Evolutionary conservation across 106 monocot genomes (phyloP).

Genomic region (Gastrodia elata): DNA sequence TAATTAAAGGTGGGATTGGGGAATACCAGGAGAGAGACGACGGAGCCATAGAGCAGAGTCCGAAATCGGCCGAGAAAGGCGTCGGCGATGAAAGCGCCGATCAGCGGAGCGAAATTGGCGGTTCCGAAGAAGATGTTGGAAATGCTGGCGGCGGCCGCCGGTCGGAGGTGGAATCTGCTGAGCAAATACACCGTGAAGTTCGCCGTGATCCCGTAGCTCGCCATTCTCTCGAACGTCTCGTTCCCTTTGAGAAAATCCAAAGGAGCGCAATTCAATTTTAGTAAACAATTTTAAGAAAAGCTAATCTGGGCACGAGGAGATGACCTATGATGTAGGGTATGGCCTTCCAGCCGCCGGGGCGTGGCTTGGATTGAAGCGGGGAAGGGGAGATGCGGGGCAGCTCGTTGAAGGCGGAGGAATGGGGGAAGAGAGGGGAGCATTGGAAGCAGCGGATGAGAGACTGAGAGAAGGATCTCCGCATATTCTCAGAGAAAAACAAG

Average conservation of each 20-base stretch:
- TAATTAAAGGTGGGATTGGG: not conserved
- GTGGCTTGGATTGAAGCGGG: not conserved
- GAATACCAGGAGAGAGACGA: conserved; percentile 33
- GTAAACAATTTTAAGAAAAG: not conserved
- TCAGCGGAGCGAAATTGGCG: conserved; percentile 32
- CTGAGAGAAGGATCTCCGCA: not conserved
- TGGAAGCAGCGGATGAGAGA: not conserved
- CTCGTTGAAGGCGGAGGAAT: not conserved
- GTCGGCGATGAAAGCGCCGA: conserved; percentile 49
- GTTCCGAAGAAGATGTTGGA: conserved; percentile 33
- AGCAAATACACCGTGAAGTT: conserved; percentile 38
- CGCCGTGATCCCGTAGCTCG: conserved; percentile 28
- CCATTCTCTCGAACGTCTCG: conserved; percentile 44
- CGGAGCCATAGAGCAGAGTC: conserved; percentile 28
- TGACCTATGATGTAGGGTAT: conserved; percentile 28
- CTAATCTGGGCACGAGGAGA: not conserved
- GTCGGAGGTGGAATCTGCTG: conserved; percentile 23
- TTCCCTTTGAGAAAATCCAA: conserved; percentile 21
- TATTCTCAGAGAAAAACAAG: not conserved
- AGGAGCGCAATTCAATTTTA: not conserved
- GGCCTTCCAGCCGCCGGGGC: conserved; percentile 22
- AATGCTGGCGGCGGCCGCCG: conserved; percentile 20
- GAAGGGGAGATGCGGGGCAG: not conserved
- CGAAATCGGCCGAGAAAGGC: conserved; percentile 35
- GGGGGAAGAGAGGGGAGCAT: conserved; percentile 10